Conservation (phyloP, 192 early-diverging fungal species). For the Podila verticillata region DNA sequence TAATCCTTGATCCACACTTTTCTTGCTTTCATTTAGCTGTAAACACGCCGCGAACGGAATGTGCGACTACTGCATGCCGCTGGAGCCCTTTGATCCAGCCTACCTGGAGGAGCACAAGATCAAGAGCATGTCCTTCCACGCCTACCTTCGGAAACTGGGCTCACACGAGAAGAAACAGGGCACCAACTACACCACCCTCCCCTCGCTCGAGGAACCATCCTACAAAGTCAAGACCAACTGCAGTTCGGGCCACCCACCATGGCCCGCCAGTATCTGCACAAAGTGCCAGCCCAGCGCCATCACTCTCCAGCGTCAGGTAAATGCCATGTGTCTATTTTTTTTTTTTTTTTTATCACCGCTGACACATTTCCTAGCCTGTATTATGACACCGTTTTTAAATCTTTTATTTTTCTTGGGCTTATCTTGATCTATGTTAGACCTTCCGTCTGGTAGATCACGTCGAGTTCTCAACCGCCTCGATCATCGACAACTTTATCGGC, state of each 20-base stretch:
- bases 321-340: not conserved
- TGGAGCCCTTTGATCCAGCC: conserved; percentile 90
- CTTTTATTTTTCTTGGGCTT: not conserved
- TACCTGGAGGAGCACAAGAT: conserved; percentile 92
- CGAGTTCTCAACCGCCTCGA: conserved; percentile 82
- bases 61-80: conserved; percentile 94
- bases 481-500: conserved; percentile 87
- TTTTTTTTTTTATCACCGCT: no score
- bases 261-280: conserved; percentile 95
- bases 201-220: conserved; percentile 88
- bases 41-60: conserved; percentile 83
- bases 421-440: conserved; percentile 52
- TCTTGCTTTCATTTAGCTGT: conserved; percentile 62
- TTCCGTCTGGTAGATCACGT: conserved; percentile 98
- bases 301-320: conserved; percentile 82
- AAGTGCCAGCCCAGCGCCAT: conserved; percentile 97
- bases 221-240: conserved; percentile 86
- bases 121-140: conserved; percentile 97
- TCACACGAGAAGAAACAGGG: conserved; percentile 72
- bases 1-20: conserved; percentile 1
- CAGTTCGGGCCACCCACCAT: conserved; percentile 83
- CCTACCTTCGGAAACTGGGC: conserved; percentile 83
- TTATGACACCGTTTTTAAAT: not conserved
- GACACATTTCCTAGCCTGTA: no score
- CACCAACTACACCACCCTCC: conserved; percentile 65